These are phyloP conservation scores for Lipomyces orientalis DNA, from an alignment of 805 yeast species.

Conservation along the genomic window DNA sequence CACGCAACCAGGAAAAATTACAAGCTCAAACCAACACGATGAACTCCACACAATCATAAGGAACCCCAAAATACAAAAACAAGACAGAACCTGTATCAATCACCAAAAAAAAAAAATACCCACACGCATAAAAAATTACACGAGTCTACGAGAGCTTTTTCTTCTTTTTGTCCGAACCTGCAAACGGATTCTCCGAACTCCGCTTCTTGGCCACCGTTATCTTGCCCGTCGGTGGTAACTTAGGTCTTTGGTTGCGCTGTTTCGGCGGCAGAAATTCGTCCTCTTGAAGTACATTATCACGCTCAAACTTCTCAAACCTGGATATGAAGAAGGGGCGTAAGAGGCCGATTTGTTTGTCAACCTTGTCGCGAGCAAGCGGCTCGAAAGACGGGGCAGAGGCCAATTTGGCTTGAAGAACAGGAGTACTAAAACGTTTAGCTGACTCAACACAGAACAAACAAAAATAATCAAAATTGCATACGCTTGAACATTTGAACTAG, in stretches of 20 bases:
- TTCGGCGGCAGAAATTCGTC: slow-evolving; percentile 87
- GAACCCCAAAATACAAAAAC: slow-evolving; percentile 10
- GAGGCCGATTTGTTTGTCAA: slow-evolving; percentile 61
- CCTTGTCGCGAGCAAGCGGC: slow-evolving; percentile 57
- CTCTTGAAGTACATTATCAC: slow-evolving; percentile 54
- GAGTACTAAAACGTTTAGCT: slow-evolving; percentile 10
- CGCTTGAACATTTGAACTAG: slow-evolving; percentile 46
- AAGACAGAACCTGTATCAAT: slow-evolving; percentile 8
- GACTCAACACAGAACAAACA: neutral
- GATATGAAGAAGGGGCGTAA: slow-evolving; percentile 59
- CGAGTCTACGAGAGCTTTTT: slow-evolving; percentile 15
- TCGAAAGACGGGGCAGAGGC: slow-evolving; percentile 59
- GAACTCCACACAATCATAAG: slow-evolving; percentile 4
- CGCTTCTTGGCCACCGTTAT: slow-evolving; percentile 73
- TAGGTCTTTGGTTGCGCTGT: slow-evolving; percentile 73
- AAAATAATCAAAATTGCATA: neutral
- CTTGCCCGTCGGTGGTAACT: slow-evolving; percentile 90
- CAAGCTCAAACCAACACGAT: slow-evolving; percentile 3
- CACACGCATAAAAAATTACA: neutral
- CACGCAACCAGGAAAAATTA: neutral
- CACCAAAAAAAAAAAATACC: neutral
- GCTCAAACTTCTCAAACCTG: slow-evolving; percentile 40
- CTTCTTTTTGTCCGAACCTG: slow-evolving; percentile 13
- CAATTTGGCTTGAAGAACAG: slow-evolving; percentile 61
- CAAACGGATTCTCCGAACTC: slow-evolving; percentile 57